Evolutionary conservation across 2,329 filamentous ascomycete genomes (phyloP).

Genomic region (Aspergillus brasiliensis): DNA sequence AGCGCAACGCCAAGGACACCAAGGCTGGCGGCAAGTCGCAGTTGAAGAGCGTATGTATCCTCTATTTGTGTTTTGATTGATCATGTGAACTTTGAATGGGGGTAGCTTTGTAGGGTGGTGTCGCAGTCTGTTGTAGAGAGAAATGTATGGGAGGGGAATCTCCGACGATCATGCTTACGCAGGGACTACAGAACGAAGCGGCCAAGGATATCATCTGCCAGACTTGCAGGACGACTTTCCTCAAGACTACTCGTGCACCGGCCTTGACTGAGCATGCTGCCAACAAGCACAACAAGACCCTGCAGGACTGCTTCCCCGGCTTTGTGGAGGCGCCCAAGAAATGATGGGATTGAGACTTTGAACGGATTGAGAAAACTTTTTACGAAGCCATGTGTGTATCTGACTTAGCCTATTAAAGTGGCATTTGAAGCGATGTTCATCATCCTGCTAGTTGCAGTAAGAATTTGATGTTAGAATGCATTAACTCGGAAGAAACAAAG

Average conservation of each 20-base stretch:
- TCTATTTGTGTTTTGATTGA: background rate
- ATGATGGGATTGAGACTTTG: background rate
- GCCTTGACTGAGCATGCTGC: constrained; percentile 70
- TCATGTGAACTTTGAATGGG: background rate
- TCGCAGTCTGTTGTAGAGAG: background rate
- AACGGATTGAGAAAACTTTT: background rate
- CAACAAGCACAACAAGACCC: constrained; percentile 75
- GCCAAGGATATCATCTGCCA: constrained; percentile 77
- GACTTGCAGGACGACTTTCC: constrained; percentile 75
- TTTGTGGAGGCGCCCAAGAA: constrained; percentile 18
- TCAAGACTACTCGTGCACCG: constrained; percentile 73
- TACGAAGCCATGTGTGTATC: background rate
- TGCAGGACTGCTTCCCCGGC: constrained; percentile 69
- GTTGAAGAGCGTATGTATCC: constrained; percentile 63
- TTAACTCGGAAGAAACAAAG: background rate
- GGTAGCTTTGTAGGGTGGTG: background rate
- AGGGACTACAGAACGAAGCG: constrained; percentile 61
- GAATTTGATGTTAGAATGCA: background rate
- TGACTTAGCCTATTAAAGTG: background rate
- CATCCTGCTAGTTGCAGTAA: background rate
- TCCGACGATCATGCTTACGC: background rate
- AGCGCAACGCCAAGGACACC: constrained; percentile 67
- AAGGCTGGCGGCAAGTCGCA: constrained; percentile 63
- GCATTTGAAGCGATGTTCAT: background rate
- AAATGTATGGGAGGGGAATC: background rate